phyloP scores from a whole-genome alignment of 2,329 filamentous ascomycete species.

The Aaosphaeria arxii region DNA sequence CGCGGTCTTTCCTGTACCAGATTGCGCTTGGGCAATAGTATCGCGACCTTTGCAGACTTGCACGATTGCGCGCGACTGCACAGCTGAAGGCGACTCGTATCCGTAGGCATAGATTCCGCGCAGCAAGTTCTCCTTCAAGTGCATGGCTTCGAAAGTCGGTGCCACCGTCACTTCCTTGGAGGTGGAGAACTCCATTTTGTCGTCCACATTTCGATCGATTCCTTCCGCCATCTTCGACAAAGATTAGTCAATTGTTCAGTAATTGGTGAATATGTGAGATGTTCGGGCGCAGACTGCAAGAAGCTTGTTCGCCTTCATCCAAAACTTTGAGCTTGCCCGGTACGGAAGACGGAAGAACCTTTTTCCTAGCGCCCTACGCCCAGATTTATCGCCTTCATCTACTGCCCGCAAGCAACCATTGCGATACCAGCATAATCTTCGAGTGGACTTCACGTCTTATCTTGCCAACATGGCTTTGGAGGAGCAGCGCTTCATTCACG shows the following conservation, averaged over 20 bases:
- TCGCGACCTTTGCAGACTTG: constrained; percentile 99
- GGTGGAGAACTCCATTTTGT: constrained; percentile 97
- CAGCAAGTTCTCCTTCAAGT: constrained; percentile 93
- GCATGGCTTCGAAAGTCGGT: constrained; percentile 73
- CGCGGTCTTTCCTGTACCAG: constrained; percentile 93
- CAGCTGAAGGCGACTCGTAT: constrained; percentile 95
- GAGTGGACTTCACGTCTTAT: no score
- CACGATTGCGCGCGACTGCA: constrained; percentile 96
- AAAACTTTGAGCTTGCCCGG: background rate
- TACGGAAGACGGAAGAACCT: background rate
- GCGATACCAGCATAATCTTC: no score
- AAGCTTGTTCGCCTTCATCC: background rate
- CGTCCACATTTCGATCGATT: constrained; percentile 89
- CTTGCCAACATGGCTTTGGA: constrained; percentile 69
- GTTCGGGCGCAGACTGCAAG: background rate
- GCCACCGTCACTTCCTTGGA: constrained; percentile 97
- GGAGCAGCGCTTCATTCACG: constrained; percentile 89
- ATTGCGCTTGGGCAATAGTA: constrained; percentile 97
- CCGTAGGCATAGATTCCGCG: constrained; percentile 98
- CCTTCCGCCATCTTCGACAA: constrained; percentile 77
- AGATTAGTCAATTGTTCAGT: background rate
- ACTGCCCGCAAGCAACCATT: no score
- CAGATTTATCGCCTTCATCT: no score
- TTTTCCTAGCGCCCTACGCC: constrained; percentile 1
- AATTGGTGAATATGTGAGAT: background rate